Conservation (phyloP, 164 flowering plant genomes). For the Macadamia integrifolia region DNA sequence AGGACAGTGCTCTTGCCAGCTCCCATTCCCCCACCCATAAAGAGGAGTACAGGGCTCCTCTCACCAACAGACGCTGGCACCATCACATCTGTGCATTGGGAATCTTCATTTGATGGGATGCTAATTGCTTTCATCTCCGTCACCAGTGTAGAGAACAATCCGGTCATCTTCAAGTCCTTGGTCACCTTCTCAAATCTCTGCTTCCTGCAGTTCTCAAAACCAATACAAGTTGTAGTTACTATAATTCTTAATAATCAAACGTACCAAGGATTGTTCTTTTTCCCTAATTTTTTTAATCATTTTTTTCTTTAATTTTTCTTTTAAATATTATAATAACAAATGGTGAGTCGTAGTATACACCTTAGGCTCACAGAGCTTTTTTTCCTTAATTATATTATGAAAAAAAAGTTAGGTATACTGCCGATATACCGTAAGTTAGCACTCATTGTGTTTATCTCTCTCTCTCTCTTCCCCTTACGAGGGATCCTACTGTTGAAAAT, state of each 20-base stretch:
- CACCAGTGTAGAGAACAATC: slow-evolving; percentile 74
- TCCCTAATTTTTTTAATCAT: too few species aligned
- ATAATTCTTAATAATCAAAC: not conserved
- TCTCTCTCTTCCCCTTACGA: too few species aligned
- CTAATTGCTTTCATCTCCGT: slow-evolving; percentile 85
- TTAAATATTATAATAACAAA: too few species aligned
- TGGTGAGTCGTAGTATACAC: too few species aligned
- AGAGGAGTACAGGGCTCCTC: slow-evolving; percentile 81
- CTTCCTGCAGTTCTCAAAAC: slow-evolving; percentile 33
- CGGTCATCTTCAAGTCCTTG: slow-evolving; percentile 61
- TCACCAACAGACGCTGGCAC: slow-evolving; percentile 62
- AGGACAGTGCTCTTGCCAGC: slow-evolving; percentile 99
- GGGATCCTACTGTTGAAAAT: too few species aligned
- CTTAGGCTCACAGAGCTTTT: too few species aligned
- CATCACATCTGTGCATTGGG: slow-evolving; percentile 59
- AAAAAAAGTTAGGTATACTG: too few species aligned
- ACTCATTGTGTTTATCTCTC: too few species aligned
- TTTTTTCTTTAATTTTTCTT: too few species aligned
- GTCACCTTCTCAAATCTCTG: slow-evolving; percentile 74
- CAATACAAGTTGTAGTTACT: not conserved
- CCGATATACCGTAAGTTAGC: too few species aligned
- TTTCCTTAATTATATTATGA: too few species aligned
- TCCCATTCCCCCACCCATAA: slow-evolving; percentile 99
- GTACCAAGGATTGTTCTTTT: too few species aligned
- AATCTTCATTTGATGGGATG: slow-evolving; percentile 22